Conservation (phyloP, 2,329 filamentous ascomycete genomes). For the Nectriaceae sp. region DNA sequence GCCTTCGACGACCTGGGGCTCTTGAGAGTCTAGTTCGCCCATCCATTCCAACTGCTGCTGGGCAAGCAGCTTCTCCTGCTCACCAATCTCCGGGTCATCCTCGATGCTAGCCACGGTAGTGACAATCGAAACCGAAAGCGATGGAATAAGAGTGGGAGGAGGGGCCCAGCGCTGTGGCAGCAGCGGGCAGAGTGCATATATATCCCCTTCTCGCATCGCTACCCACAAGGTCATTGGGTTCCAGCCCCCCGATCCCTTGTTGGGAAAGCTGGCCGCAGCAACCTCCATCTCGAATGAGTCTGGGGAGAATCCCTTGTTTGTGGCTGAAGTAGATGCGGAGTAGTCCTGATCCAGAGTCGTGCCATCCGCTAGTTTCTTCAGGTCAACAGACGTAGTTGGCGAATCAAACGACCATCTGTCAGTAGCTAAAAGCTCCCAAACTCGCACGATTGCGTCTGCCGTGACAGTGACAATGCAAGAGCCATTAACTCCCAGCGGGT, state of each 20-base stretch:
- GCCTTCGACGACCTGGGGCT: slow-evolving; percentile 56
- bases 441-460: slow-evolving; percentile 79
- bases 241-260: slow-evolving; percentile 76
- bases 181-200: slow-evolving; percentile 91
- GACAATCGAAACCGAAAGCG: slow-evolving; percentile 80
- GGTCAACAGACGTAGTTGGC: slow-evolving; percentile 80
- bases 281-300: slow-evolving; percentile 94
- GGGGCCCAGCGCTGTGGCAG: slow-evolving; percentile 85
- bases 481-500: slow-evolving; percentile 82
- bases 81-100: slow-evolving; percentile 56
- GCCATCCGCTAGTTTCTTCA: slow-evolving; percentile 87
- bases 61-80: slow-evolving; percentile 56
- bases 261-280: slow-evolving; percentile 79
- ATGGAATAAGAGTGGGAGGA: slow-evolving; percentile 74
- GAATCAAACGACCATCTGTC: slow-evolving; percentile 87
- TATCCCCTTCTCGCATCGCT: slow-evolving; percentile 90
- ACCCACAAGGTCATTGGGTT: slow-evolving; percentile 95
- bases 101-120: slow-evolving; percentile 67
- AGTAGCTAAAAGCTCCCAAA: slow-evolving; percentile 87
- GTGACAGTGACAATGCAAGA: slow-evolving; percentile 87
- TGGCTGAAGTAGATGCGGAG: slow-evolving; percentile 70
- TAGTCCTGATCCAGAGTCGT: slow-evolving; percentile 82
- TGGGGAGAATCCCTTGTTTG: slow-evolving; percentile 81
- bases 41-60: slow-evolving; percentile 70
- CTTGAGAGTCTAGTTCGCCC: slow-evolving; percentile 64